phyloP scores from a whole-genome alignment of 495 filamentous ascomycete species.

The Viridothelium virens region DNA sequence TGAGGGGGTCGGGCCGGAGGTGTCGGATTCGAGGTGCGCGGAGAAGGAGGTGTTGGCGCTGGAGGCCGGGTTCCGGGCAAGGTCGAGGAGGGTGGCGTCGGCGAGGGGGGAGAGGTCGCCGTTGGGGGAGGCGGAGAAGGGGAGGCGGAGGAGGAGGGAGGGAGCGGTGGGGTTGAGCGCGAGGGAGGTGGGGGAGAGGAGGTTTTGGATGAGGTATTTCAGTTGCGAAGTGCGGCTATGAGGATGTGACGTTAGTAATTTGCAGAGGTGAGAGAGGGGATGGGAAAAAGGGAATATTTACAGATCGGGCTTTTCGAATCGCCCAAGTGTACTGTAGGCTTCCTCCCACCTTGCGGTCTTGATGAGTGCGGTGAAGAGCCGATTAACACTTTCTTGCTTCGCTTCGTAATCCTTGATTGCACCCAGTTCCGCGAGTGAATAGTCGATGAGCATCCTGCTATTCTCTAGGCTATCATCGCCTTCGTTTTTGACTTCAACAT shows the following conservation, averaged over 20 bases:
- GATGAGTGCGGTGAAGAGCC: conserved; percentile 73
- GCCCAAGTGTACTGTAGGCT: conserved; percentile 69
- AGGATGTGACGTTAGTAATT: not conserved
- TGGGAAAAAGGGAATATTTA: conserved; percentile 22
- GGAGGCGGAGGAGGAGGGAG: conserved; percentile 59
- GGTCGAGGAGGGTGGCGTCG: conserved; percentile 64
- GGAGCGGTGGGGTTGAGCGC: conserved; percentile 31
- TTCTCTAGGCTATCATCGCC: conserved; percentile 2
- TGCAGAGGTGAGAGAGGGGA: not conserved
- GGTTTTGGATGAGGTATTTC: conserved; percentile 50
- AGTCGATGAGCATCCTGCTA: not conserved
- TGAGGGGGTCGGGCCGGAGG: not conserved
- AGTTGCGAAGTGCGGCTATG: not conserved
- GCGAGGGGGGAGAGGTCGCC: conserved; percentile 65
- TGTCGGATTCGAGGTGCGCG: conserved; percentile 59
- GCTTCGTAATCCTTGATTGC: conserved; percentile 17
- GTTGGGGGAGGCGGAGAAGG: conserved; percentile 66
- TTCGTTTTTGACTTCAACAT: not conserved
- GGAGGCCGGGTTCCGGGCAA: conserved; percentile 59
- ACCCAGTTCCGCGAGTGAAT: not conserved
- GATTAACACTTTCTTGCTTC: conserved; percentile 62
- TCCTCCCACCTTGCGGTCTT: conserved; percentile 69
- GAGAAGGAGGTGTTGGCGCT: conserved; percentile 73
- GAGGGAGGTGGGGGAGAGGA: conserved; percentile 60
- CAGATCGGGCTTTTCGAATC: conserved; percentile 60